Percentiles rank a stretch among this genome's conserved stretches.
phyloP scores from a whole-genome alignment of 805 yeast species.

The Suhomyces tanzawaensis region DNA sequence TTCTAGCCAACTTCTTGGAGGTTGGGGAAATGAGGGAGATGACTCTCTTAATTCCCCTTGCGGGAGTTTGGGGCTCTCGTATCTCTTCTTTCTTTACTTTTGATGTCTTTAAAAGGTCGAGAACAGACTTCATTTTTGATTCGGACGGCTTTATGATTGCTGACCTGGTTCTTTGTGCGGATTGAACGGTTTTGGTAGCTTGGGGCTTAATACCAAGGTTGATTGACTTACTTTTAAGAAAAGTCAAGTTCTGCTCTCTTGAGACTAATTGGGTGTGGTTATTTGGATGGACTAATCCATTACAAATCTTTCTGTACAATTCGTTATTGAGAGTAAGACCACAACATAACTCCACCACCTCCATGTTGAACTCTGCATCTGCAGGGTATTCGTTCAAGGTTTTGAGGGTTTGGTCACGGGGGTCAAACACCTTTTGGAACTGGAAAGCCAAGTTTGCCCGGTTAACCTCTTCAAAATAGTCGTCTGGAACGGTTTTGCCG shows the following conservation, averaged over 20 bases:
- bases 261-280: conserved; percentile 46
- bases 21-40: conserved; percentile 10
- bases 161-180: conserved; percentile 2
- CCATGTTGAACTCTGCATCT: conserved; percentile 39
- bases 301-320: conserved; percentile 55
- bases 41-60: conserved; percentile 1
- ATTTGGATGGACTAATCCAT: conserved; percentile 67
- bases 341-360: conserved; percentile 42
- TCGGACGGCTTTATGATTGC: conserved; percentile 3
- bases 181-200: neutral
- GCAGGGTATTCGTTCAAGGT: conserved; percentile 59
- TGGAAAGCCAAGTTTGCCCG: conserved; percentile 78
- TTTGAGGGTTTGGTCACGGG: conserved; percentile 44
- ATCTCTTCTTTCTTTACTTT: neutral
- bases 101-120: conserved; percentile 2
- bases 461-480: conserved; percentile 57
- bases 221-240: conserved; percentile 12
- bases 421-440: conserved; percentile 84
- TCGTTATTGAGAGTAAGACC: conserved; percentile 45
- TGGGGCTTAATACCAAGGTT: neutral
- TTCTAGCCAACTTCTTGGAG: conserved; percentile 9
- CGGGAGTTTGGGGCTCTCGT: neutral
- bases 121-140: neutral
- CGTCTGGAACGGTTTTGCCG: conserved; percentile 58
- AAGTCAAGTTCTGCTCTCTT: conserved; percentile 41